Percentiles rank a stretch among this genome's conserved stretches.
phyloP scores from a whole-genome alignment of 306 rosid species.

The Glycyrrhiza uralensis region DNA sequence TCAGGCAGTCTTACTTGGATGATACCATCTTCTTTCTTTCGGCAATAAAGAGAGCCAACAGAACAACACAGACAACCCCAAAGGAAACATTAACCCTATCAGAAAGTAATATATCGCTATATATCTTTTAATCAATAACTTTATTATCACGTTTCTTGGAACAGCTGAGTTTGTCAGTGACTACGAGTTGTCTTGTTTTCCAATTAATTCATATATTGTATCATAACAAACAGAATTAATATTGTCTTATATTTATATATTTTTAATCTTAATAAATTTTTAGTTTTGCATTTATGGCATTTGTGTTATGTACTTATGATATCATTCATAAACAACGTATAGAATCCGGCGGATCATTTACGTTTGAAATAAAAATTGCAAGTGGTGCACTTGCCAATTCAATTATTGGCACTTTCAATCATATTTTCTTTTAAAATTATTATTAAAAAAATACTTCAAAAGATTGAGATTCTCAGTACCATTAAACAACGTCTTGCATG shows the following conservation, averaged over 20 bases:
- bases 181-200: not conserved
- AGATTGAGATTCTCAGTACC: not conserved
- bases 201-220: not conserved
- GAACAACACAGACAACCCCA: not conserved
- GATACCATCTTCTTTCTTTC: not conserved
- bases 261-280: not conserved
- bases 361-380: not conserved
- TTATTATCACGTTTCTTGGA: slow-evolving; percentile 26
- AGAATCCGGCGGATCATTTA: not conserved
- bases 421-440: not conserved
- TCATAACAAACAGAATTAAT: not conserved
- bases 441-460: not conserved
- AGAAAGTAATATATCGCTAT: not conserved
- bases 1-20: not conserved
- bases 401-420: not conserved
- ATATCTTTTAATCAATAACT: slow-evolving; percentile 8
- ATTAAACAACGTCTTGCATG: not conserved
- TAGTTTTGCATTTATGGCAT: not conserved
- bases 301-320: no score
- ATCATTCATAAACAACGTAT: not conserved
- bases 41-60: slow-evolving; percentile 24
- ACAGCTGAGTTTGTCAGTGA: not conserved
- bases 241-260: not conserved
- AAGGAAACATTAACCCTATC: not conserved
- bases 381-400: not conserved